Evolutionary conservation across 208 protist genomes (phyloP), one percentile per base, ranked within the genome.

Genomic region (Crithidia thermophila): DNA sequence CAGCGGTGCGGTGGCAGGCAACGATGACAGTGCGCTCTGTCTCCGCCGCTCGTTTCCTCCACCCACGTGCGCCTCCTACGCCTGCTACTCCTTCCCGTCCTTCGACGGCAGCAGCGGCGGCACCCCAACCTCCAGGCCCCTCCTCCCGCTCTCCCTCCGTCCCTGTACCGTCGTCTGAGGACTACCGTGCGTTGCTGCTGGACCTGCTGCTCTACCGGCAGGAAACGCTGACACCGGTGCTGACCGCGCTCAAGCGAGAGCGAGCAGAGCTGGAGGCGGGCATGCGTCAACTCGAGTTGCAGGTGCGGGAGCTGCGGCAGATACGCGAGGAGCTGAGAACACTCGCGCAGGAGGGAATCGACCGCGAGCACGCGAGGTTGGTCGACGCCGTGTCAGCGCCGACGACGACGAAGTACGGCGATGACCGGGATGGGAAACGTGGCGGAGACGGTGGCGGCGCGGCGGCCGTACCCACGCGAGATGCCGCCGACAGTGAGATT

Each of bases 121-220:
- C 40, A n/a, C 7, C 49, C n/a, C 2, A 2, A 2, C 18, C 36
- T 4, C 9, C 34, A 14, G 36, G 2, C 53, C 39, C 31, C 1
- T 11, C 34, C 5, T 30, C 46, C 11, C 25, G 30, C 0, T 9
- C 62, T 20, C 3, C 37, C 1, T 9, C 57, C 10, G 21, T 14
- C 2, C 16, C 43, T 14, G 23, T 31, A 0, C 72, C 76, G 9
- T 46, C 63, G 13, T 23, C 51, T 3, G 76, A 83, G 52, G 87
- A 91, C 51, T 93, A 94, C 63, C 75, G 86, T 3, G 87, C 91
- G 4, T 59, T 96, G 20, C 56, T 94, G 31, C 67, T 81, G 0
- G 82, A 96, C 52, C 64, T 96, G 8, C 56, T 94, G 20, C 76
- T 96, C 8, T 94, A 92, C 70, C 81, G 91, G 1, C 62, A 64